Evolutionary conservation across 164 flowering plant genomes (phyloP).

Genomic region (Magnolia kwangsiensis): DNA sequence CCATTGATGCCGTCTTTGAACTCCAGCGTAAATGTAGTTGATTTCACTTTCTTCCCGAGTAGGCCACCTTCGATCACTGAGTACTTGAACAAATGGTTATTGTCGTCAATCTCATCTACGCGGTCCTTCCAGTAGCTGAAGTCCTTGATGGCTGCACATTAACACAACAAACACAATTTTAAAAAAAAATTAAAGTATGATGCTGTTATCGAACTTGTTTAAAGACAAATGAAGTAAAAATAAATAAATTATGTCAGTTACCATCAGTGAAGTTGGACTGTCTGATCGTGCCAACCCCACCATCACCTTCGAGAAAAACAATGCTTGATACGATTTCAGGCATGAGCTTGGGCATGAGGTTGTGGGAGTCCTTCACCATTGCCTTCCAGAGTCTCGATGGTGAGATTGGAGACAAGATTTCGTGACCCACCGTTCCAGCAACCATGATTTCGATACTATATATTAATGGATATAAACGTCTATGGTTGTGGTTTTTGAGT

Average conservation of each 20-base stretch:
- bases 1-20: neutral
- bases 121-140: constrained; percentile 7
- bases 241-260: neutral
- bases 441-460: neutral
- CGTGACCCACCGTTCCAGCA: neutral
- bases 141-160: neutral
- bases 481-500: neutral
- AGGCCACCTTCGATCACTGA: constrained; percentile 8
- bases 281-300: too few species aligned
- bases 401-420: neutral
- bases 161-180: neutral
- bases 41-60: constrained; percentile 6
- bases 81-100: neutral
- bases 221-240: neutral
- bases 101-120: constrained; percentile 1
- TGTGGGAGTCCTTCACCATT: neutral
- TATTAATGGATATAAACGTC: neutral
- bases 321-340: too few species aligned
- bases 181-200: too few species aligned
- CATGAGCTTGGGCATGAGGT: neutral
- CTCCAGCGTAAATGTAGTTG: constrained; percentile 1
- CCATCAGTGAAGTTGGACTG: too few species aligned
- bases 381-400: constrained; percentile 2
- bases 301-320: too few species aligned
- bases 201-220: neutral